Evolutionary conservation across 164 flowering plant species (phyloP).

Genomic region (Saururus chinensis): DNA sequence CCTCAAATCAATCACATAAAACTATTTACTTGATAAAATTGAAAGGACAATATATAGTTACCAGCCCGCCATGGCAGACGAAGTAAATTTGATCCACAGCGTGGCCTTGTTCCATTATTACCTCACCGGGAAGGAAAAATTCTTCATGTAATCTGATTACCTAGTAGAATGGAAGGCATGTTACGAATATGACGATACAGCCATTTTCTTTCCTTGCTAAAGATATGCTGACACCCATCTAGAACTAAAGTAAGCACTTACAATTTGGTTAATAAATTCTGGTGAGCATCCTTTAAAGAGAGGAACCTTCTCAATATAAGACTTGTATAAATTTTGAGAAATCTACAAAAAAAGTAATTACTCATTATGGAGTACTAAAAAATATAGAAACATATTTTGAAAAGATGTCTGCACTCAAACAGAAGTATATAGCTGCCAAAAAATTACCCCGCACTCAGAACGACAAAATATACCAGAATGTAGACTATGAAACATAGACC

Average conservation of each 20-base stretch:
- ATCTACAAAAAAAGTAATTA: conserved; percentile 41
- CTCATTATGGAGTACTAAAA: background rate
- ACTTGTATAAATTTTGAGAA: conserved; percentile 58
- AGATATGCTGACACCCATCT: background rate
- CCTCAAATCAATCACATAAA: background rate
- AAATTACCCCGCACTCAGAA: no score
- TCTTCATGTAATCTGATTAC: conserved; percentile 73
- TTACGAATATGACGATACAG: background rate
- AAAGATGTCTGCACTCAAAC: background rate
- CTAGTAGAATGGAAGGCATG: conserved; percentile 26
- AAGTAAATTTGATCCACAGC: conserved; percentile 78
- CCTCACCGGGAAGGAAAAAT: conserved; percentile 85
- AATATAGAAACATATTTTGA: background rate
- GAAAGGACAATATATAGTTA: conserved; percentile 11
- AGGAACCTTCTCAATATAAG: conserved; percentile 44
- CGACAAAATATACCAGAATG: no score
- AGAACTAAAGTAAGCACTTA: conserved; percentile 25
- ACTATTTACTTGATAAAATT: background rate
- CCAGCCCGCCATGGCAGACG: conserved; percentile 72
- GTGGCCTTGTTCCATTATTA: conserved; percentile 75
- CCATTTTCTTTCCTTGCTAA: no score
- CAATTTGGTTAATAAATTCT: conserved; percentile 78
- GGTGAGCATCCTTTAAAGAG: conserved; percentile 75
- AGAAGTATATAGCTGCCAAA: no score
- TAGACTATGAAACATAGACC: no score